These are phyloP conservation scores for Penium margaritaceum DNA, from an alignment of 139 green algal genomes.

Conservation along the genomic window DNA sequence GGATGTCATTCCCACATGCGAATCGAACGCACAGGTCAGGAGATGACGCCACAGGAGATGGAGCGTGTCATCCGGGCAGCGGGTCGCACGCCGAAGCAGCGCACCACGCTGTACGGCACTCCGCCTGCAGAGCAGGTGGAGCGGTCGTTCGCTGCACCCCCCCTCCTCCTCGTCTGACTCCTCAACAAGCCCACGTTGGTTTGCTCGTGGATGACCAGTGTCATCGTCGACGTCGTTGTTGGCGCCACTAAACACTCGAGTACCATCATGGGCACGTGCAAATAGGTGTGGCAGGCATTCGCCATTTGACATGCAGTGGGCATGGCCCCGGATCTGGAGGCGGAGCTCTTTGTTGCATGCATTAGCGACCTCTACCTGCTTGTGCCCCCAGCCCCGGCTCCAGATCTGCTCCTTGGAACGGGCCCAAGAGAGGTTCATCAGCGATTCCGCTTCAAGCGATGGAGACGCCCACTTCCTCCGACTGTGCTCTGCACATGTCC, in stretches of 20 bases:
- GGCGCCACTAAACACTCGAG: neutral
- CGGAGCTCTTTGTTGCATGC: too few species aligned
- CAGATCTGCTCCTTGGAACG: too few species aligned
- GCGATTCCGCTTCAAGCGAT: too few species aligned
- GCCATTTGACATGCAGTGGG: neutral
- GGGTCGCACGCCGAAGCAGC: constrained; percentile 55
- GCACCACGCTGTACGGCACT: constrained; percentile 71
- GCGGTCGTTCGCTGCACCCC: neutral
- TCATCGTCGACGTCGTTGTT: neutral
- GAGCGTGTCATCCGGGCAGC: constrained; percentile 60
- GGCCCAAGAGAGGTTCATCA: too few species aligned
- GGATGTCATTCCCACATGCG: neutral
- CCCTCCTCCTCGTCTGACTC: neutral
- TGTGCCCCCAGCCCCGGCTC: too few species aligned
- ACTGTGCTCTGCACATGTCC: too few species aligned
- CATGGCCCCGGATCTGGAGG: too few species aligned
- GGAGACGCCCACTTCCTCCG: too few species aligned
- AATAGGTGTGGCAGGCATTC: neutral
- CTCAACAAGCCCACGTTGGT: neutral
- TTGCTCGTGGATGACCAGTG: neutral
- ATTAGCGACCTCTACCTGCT: too few species aligned
- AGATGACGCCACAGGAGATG: constrained; percentile 64
- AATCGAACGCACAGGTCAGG: constrained; percentile 46
- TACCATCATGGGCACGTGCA: constrained; percentile 5
- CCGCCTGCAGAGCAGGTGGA: neutral